Evolutionary conservation across 331 rosid genomes (phyloP).

Genomic region (Phaseolus coccineus): DNA sequence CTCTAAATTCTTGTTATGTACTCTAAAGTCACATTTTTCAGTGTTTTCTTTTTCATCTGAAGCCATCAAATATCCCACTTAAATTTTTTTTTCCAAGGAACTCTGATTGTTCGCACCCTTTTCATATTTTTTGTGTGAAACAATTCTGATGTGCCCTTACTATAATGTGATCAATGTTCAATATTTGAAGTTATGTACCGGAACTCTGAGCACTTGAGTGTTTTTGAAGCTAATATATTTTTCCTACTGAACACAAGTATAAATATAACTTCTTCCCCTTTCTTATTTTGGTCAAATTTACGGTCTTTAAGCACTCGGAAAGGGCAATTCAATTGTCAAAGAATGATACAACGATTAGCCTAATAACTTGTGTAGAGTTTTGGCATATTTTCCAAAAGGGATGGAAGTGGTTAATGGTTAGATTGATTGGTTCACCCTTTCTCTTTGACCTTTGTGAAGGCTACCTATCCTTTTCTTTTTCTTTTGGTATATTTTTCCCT

Average conservation of each 20-base stretch:
- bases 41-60: too few relatives aligned
- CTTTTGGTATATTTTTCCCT: not conserved
- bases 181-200: not conserved
- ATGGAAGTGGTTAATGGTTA: slow-evolving; percentile 54
- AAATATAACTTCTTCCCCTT: not conserved
- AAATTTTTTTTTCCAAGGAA: too few relatives aligned
- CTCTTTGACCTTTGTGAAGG: slow-evolving; percentile 56
- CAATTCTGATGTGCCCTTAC: too few relatives aligned
- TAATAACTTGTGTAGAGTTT: slow-evolving; percentile 35
- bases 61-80: too few relatives aligned
- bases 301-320: slow-evolving; percentile 15
- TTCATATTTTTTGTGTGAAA: too few relatives aligned
- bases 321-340: slow-evolving; percentile 44
- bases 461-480: not conserved
- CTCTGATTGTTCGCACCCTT: too few relatives aligned
- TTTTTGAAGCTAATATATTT: slow-evolving; percentile 22
- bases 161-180: not conserved
- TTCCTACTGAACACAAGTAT: not conserved
- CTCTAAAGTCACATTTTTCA: too few relatives aligned
- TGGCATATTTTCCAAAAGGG: slow-evolving; percentile 44
- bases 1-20: too few relatives aligned
- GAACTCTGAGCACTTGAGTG: not conserved
- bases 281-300: slow-evolving; percentile 19
- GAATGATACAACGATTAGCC: slow-evolving; percentile 32
- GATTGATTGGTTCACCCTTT: slow-evolving; percentile 65